Evolutionary conservation across 352 stramenopile genomes (phyloP).

Genomic region (Phytophthora quininea): DNA sequence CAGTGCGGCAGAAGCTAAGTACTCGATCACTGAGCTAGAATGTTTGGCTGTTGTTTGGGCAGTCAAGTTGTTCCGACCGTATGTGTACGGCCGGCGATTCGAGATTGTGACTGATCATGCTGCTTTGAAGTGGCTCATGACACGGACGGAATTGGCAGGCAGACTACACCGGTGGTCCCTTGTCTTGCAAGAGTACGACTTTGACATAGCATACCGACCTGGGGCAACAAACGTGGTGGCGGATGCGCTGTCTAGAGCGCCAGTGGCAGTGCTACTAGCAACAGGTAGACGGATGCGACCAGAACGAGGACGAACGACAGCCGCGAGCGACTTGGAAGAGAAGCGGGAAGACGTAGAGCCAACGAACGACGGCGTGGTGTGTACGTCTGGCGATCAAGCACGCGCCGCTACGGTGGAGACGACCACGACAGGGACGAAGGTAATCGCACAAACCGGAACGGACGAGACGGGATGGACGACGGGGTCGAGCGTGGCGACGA

Average conservation of each 20-base stretch:
- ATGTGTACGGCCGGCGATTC: constrained; percentile 24
- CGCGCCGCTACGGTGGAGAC: too few species aligned
- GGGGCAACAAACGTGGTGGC: constrained; percentile 16
- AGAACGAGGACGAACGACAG: background rate
- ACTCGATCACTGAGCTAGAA: constrained; percentile 25
- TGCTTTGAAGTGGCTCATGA: constrained; percentile 29
- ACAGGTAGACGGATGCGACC: constrained; percentile 1
- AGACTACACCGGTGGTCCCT: constrained; percentile 21
- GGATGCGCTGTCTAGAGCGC: constrained; percentile 25
- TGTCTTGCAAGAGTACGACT: constrained; percentile 28
- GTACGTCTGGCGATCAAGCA: too few species aligned
- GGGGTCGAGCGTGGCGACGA: too few species aligned
- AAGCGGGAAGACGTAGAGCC: too few species aligned
- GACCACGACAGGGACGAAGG: too few species aligned
- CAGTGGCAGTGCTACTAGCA: background rate
- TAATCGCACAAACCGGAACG: too few species aligned
- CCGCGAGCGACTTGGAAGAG: background rate
- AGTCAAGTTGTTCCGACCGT: constrained; percentile 26
- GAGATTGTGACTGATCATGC: constrained; percentile 25
- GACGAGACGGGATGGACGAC: too few species aligned
- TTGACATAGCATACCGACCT: constrained; percentile 12
- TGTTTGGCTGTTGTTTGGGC: constrained; percentile 30
- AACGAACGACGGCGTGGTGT: too few species aligned
- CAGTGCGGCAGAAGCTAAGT: constrained; percentile 19
- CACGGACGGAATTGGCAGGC: background rate